phyloP scores from a whole-genome alignment of 164 flowering plant genomes.

The Annona squamosa region DNA sequence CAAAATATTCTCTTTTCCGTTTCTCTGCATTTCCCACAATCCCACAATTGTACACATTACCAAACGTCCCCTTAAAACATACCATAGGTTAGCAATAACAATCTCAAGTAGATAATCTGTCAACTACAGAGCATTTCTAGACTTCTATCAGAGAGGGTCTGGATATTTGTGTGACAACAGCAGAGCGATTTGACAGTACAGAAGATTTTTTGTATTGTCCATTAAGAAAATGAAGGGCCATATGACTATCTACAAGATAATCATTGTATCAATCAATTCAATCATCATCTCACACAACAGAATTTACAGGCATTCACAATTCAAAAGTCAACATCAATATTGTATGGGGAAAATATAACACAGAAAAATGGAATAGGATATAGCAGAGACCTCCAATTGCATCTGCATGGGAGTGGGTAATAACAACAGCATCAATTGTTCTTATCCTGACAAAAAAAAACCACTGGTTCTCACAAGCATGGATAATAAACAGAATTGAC shows the following conservation, averaged over 20 bases:
- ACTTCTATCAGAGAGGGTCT: too few relatives aligned
- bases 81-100: too few relatives aligned
- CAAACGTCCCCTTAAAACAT: too few relatives aligned
- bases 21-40: too few relatives aligned
- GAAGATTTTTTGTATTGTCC: too few relatives aligned
- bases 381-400: slow-evolving; percentile 90
- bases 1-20: too few relatives aligned
- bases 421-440: slow-evolving; percentile 89
- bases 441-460: slow-evolving; percentile 82
- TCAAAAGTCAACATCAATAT: slow-evolving; percentile 9
- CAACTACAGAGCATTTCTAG: too few relatives aligned
- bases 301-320: neutral
- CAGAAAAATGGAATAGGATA: slow-evolving; percentile 14
- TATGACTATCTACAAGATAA: neutral
- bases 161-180: too few relatives aligned
- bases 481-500: slow-evolving; percentile 1
- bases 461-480: slow-evolving; percentile 25
- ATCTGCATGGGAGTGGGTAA: slow-evolving; percentile 99
- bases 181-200: too few relatives aligned
- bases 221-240: neutral
- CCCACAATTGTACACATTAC: too few relatives aligned
- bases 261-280: neutral
- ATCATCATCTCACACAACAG: neutral
- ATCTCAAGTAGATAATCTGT: too few relatives aligned
- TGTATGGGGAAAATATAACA: slow-evolving; percentile 7